Percentiles rank a stretch among this genome's conserved stretches.
phyloP scores from a whole-genome alignment of 192 early-diverging fungal species.

The Coemansia sp. region DNA sequence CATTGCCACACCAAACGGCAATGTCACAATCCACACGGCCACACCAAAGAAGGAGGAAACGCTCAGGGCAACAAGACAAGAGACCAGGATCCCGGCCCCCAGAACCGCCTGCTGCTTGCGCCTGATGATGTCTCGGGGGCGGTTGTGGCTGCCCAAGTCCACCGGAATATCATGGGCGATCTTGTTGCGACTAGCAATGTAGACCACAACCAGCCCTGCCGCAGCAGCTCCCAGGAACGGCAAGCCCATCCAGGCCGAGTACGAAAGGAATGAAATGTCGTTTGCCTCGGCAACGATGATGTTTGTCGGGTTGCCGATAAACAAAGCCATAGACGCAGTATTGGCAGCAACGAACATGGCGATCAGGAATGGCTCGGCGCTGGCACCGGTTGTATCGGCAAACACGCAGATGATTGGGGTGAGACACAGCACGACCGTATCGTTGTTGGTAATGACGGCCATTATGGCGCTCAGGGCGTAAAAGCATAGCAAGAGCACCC shows the following conservation, averaged over 20 bases:
- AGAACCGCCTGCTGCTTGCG: conserved; percentile 59
- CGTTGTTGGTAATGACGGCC: conserved; percentile 73
- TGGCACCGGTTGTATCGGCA: conserved; percentile 56
- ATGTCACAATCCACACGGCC: conserved; percentile 63
- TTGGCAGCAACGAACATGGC: conserved; percentile 74
- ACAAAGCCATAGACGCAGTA: conserved; percentile 74
- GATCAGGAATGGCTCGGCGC: conserved; percentile 63
- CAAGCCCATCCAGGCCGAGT: conserved; percentile 79
- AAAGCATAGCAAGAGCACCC: conserved; percentile 61
- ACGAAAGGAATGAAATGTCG: conserved; percentile 63
- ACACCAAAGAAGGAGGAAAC: conserved; percentile 63
- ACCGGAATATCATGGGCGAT: conserved; percentile 48
- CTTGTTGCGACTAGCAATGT: conserved; percentile 45
- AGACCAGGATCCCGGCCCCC: conserved; percentile 51
- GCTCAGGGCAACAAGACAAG: conserved; percentile 61
- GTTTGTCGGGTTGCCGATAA: conserved; percentile 87
- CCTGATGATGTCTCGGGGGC: conserved; percentile 50
- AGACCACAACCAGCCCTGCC: conserved; percentile 52
- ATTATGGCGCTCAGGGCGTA: conserved; percentile 65
- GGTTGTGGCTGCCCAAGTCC: conserved; percentile 40
- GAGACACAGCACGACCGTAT: conserved; percentile 76
- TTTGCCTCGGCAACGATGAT: conserved; percentile 78
- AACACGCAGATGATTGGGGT: conserved; percentile 78
- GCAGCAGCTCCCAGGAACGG: conserved; percentile 56
- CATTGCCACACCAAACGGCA: conserved; percentile 67